A percentile compares a stretch with the other conserved stretches of the same genome.
phyloP scores from a whole-genome alignment of 1,284 basidiomycete species.

The Ceratobasidium sp. region DNA sequence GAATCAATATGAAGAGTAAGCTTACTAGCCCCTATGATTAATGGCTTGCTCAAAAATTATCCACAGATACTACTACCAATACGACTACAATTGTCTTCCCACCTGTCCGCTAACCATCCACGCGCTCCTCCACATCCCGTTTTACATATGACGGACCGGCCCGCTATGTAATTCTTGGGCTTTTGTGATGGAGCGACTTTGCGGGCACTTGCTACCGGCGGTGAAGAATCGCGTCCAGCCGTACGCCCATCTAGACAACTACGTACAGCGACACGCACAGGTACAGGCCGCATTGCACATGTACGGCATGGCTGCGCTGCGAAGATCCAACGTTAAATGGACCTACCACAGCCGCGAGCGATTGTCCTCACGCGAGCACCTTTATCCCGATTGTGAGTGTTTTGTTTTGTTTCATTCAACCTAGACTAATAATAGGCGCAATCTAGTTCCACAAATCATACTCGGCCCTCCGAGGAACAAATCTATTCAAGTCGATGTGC shows the following conservation, averaged over 20 bases:
- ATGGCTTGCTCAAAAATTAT: neutral
- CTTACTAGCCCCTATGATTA: neutral
- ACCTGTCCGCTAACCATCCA: conserved; percentile 62
- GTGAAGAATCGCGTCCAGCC: conserved; percentile 53
- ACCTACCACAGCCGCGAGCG: neutral
- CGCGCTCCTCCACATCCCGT: conserved; percentile 59
- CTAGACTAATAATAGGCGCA: too few species aligned
- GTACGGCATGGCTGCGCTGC: conserved; percentile 2
- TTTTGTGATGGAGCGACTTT: conserved; percentile 58
- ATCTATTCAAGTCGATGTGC: too few species aligned
- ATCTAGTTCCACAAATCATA: too few species aligned
- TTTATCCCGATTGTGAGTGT: conserved; percentile 25
- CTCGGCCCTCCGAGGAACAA: too few species aligned
- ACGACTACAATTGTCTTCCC: conserved; percentile 54
- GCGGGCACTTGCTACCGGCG: conserved; percentile 52
- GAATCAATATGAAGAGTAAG: conserved; percentile 54
- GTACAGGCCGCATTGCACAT: conserved; percentile 44
- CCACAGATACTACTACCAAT: conserved; percentile 58
- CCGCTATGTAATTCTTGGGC: conserved; percentile 64
- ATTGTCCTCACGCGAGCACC: conserved; percentile 3
- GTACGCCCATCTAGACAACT: conserved; percentile 53
- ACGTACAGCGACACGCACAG: conserved; percentile 51
- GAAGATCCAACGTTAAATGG: neutral
- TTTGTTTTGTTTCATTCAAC: neutral
- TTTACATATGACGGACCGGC: conserved; percentile 56